A percentile compares a stretch with the other conserved stretches of the same genome.
Evolutionary conservation across 1,284 basidiomycete species (phyloP).

Genomic region (Hypsizygus ulmarius): DNA sequence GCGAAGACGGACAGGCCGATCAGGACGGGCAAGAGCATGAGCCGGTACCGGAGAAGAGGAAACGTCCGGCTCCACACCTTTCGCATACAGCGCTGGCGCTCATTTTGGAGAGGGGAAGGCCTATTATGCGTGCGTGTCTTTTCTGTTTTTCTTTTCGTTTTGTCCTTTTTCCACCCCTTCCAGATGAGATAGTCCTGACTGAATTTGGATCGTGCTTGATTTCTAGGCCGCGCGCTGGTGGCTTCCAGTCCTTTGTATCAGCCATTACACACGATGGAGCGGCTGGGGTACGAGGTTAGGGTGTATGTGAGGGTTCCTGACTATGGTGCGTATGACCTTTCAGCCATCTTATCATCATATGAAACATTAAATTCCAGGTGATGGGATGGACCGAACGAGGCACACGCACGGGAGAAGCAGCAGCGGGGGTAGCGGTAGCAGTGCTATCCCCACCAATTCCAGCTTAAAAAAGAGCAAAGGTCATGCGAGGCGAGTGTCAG

Average conservation of each 20-base stretch:
- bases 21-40: background rate
- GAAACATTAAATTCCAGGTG: constrained; percentile 35
- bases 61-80: constrained; percentile 36
- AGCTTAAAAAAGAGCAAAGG: constrained; percentile 23
- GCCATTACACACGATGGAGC: constrained; percentile 71
- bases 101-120: constrained; percentile 71
- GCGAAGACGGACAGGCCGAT: background rate
- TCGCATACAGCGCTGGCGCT: constrained; percentile 70
- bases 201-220: background rate
- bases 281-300: constrained; percentile 77
- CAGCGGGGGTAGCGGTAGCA: constrained; percentile 12
- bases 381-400: constrained; percentile 51
- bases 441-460: constrained; percentile 5
- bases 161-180: background rate
- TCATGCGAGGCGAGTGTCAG: constrained; percentile 32
- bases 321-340: constrained; percentile 39
- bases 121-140: constrained; percentile 44
- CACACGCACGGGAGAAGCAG: constrained; percentile 13
- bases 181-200: too few species aligned
- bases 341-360: too few species aligned
- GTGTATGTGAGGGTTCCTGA: constrained; percentile 79
- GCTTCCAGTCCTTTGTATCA: constrained; percentile 82
- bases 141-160: constrained; percentile 40
- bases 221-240: constrained; percentile 61
- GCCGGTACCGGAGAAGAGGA: constrained; percentile 3